phyloP scores from a whole-genome alignment of 768 basidiomycete species.

The Nidula microcarpa region DNA sequence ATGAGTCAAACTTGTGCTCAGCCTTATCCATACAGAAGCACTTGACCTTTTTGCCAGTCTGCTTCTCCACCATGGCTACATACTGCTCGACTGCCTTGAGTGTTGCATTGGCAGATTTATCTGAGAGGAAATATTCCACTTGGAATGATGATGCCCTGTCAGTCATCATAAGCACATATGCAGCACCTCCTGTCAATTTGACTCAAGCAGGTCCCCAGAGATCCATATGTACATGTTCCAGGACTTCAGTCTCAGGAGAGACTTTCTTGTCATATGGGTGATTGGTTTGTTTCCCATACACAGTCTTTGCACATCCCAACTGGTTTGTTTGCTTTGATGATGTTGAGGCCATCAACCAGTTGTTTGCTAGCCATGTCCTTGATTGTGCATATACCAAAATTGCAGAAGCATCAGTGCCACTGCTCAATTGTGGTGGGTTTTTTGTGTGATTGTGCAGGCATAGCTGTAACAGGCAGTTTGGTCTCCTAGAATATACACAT shows the following conservation, averaged over 20 bases:
- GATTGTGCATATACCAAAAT: too few relatives aligned
- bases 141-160: slow-evolving; percentile 13
- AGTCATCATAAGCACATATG: slow-evolving; percentile 18
- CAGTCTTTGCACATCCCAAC: slow-evolving; percentile 19
- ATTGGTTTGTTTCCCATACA: slow-evolving; percentile 15
- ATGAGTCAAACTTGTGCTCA: too few relatives aligned
- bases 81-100: slow-evolving; percentile 9
- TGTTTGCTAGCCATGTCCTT: too few relatives aligned
- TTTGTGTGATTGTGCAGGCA: too few relatives aligned
- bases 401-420: too few relatives aligned
- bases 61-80: slow-evolving; percentile 7
- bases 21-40: too few relatives aligned
- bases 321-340: too few relatives aligned
- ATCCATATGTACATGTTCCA: slow-evolving; percentile 16
- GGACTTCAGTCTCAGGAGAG: slow-evolving; percentile 6
- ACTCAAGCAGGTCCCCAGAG: slow-evolving; percentile 17
- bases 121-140: slow-evolving; percentile 12
- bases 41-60: slow-evolving; percentile 10
- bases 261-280: slow-evolving; percentile 17
- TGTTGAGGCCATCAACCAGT: too few relatives aligned
- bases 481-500: too few relatives aligned
- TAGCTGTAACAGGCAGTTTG: too few relatives aligned
- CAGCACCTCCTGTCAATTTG: slow-evolving; percentile 7
- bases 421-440: too few relatives aligned
- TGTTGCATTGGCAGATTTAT: slow-evolving; percentile 14